A percentile compares a stretch with the other conserved stretches of the same genome.
phyloP scores from a whole-genome alignment of 208 protist genomes.

The Leishmania martiniquensis region DNA sequence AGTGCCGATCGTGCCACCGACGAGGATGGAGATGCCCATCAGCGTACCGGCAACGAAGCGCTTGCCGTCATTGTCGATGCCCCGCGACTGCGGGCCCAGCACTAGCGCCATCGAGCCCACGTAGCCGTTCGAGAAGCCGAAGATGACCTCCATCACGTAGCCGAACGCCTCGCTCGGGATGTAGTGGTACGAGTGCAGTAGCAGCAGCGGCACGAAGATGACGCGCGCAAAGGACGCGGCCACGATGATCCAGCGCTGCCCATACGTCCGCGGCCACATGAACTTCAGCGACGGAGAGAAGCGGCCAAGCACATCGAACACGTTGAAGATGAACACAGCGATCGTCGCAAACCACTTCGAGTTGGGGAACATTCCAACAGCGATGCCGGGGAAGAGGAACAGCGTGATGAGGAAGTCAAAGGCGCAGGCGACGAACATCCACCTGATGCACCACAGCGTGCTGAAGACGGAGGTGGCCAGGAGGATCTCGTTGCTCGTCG shows the following conservation, averaged over 20 bases:
- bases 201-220: constrained; percentile 57
- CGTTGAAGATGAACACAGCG: constrained; percentile 68
- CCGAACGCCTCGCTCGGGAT: constrained; percentile 49
- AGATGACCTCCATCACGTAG: constrained; percentile 59
- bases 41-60: constrained; percentile 60
- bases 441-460: constrained; percentile 28
- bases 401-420: constrained; percentile 67
- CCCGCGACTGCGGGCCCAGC: constrained; percentile 38
- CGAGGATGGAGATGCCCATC: constrained; percentile 59
- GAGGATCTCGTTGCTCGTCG: constrained; percentile 27
- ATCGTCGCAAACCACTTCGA: constrained; percentile 65
- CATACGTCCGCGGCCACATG: constrained; percentile 38
- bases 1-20: constrained; percentile 44
- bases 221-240: constrained; percentile 42
- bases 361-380: constrained; percentile 39
- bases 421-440: constrained; percentile 43
- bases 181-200: constrained; percentile 61
- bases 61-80: constrained; percentile 44
- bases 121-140: constrained; percentile 67
- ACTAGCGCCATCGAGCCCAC: constrained; percentile 51
- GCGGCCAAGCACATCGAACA: constrained; percentile 51
- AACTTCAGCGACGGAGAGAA: constrained; percentile 45
- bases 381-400: constrained; percentile 61
- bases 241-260: constrained; percentile 43
- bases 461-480: constrained; percentile 19